Evolutionary conservation across 2,329 filamentous ascomycete species (phyloP), one percentile per base, ranked within the genome.

Genomic region (Neonectria faginata): DNA sequence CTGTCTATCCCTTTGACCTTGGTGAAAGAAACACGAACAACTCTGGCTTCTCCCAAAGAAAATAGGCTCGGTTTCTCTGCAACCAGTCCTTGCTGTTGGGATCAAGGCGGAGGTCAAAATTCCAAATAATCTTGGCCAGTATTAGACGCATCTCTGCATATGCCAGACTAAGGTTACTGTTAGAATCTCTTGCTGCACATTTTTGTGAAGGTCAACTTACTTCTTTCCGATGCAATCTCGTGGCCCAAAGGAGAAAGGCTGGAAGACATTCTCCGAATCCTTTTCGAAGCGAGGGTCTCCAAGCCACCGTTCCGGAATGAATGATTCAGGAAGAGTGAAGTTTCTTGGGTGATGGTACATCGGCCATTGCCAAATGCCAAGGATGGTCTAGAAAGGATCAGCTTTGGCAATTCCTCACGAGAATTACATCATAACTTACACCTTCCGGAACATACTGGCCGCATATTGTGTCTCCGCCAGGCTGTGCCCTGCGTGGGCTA

Each of bases 11-110:
- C 14, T 16, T 48, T 12, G 12, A 3, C 27, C 45, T 48, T 18
- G 57, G 57, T 8, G 25, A 51, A 12, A 64, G 55, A 12, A 31
- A 45, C 1, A 66, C 31, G 25, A 62, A 44, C 10, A 66, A 50
- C 18, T 57, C 44, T 4, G 63, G 64, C 57, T 78, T 78, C 16
- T 74, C 57, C 75, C 77, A 79, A 53, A 77, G 68, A 7, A 73
- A 14, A 57, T 71, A 75, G 31, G 74, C 69, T 36, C 62, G 64
- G 44, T 77, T 75, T 14, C 72, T 44, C 3, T 73, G 16, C 6
- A 50, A 63, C 76, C 77, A 78, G 14, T 70, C 58, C 7, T 55
- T 31, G 31, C 69, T 71, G 12, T 76, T 74, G 2, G 72, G 60
- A 3, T 65, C 67, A 6, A 80, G 57, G 53, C 70, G 60, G 11